Percentiles rank a stretch among this genome's conserved stretches.
Evolutionary conservation across 2,329 filamentous ascomycete species (phyloP).

Genomic region (Pseudohalonectria lignicola): DNA sequence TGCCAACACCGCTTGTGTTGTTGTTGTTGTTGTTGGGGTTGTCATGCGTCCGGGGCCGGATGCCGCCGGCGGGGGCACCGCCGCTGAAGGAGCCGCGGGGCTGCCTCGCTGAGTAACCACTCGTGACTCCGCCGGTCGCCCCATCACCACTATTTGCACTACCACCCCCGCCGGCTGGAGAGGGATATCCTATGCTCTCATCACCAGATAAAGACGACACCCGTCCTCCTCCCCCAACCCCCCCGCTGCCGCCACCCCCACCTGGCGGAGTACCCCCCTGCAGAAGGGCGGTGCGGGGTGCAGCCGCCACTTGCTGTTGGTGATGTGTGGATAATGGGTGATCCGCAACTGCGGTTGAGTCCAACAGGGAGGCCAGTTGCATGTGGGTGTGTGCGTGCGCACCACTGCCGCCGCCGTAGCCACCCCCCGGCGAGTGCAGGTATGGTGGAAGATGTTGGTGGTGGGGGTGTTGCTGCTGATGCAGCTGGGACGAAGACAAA

Average conservation of each 20-base stretch:
- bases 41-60: neutral
- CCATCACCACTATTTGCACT: too few relatives aligned
- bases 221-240: too few relatives aligned
- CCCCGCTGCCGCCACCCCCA: neutral
- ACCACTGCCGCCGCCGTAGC: neutral
- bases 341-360: constrained; percentile 5
- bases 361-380: constrained; percentile 9
- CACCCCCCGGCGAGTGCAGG: constrained; percentile 4
- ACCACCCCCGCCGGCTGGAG: constrained; percentile 11
- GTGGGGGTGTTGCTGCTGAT: neutral
- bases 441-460: neutral
- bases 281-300: constrained; percentile 1
- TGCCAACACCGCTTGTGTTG: neutral
- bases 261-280: constrained; percentile 4
- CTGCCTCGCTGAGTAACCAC: too few relatives aligned
- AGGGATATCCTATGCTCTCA: constrained; percentile 17
- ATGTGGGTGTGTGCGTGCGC: constrained; percentile 5
- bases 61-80: neutral
- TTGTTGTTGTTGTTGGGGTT: neutral
- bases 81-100: constrained; percentile 4
- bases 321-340: neutral
- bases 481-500: too few relatives aligned
- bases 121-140: too few relatives aligned
- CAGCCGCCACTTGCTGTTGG: neutral
- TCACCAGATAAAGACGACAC: constrained; percentile 14